Evolutionary conservation across 2,329 filamentous ascomycete species (phyloP).

Genomic region (Diaporthe citrichinensis): DNA sequence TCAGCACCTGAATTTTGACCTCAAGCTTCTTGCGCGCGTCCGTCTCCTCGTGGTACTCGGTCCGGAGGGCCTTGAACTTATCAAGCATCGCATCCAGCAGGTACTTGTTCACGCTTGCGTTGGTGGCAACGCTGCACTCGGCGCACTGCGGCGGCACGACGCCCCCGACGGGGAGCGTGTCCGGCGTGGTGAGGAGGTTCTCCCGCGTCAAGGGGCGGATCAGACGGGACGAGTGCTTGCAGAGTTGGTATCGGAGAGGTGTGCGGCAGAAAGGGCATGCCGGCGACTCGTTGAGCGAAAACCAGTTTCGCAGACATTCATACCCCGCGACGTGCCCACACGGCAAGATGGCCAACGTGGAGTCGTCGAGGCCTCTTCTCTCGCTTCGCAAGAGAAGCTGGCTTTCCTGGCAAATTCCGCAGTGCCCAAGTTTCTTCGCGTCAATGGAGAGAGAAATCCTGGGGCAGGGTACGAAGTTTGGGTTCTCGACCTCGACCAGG

Average conservation of each 20-base stretch:
- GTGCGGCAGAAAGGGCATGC: slow-evolving; percentile 36
- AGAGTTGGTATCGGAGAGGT: slow-evolving; percentile 31
- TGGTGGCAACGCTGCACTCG: slow-evolving; percentile 23
- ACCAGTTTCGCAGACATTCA: slow-evolving; percentile 19
- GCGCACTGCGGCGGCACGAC: slow-evolving; percentile 10
- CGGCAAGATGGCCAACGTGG: slow-evolving; percentile 20
- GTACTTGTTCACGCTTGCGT: not conserved
- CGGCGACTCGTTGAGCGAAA: not conserved
- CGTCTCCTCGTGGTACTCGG: slow-evolving; percentile 15
- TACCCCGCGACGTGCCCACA: slow-evolving; percentile 37
- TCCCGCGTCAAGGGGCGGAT: slow-evolving; percentile 17
- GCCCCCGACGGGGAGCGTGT: slow-evolving; percentile 34
- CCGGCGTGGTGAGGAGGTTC: slow-evolving; percentile 26
- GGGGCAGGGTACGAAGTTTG: slow-evolving; percentile 37
- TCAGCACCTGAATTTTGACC: not conserved
- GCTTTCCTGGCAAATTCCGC: slow-evolving; percentile 34
- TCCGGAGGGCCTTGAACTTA: not conserved
- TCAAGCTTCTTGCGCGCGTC: not conserved
- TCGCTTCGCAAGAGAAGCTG: slow-evolving; percentile 2
- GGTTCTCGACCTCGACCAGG: slow-evolving; percentile 7
- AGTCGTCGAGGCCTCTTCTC: not conserved
- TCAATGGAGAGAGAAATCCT: slow-evolving; percentile 21
- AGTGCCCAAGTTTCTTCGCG: not conserved
- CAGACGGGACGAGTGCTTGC: slow-evolving; percentile 9
- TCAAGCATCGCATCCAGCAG: slow-evolving; percentile 16